Base-by-base conservation (phyloP, 306 rosid species). In the Crotalaria pallida region DNA sequence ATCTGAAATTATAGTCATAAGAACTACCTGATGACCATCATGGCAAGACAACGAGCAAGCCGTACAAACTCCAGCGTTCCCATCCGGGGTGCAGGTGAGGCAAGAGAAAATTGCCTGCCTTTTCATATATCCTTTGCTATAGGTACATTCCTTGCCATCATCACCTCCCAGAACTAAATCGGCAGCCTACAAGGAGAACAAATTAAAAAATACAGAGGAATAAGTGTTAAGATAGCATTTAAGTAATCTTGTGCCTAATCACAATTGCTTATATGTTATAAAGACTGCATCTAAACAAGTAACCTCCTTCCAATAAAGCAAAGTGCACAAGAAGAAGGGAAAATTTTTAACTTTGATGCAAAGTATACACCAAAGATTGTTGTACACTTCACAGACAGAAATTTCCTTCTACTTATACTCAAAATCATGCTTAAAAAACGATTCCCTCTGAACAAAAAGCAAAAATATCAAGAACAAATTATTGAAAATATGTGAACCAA, bases 21-120 rank as follows among this genome's bases (percentile, higher is more conserved):
- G 18, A 61, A 65, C 36, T 81, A 95, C 99, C 96, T 95, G 96
- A 5, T 95, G 99, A 61, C 97, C 99, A 69, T 95, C 99, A 58
- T 95, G 99, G 82, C 99, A 95, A 72, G 97, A 88, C 86, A 95
- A 82, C 69, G 96, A 87, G 83, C 99, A 95, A 61, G 99, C 99
- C n/a, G 96, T 89, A 84, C 99, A 95, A 68, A 95, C 97, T 80
- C 99, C 99, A 80, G 96, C 96, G 82, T 91, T 91, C 52, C 99
- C 99, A 21, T 84, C 96, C 3, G 97, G 97, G 69, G 91, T 83
- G 75, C 99, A 95, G 47, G 99, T 95, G 70, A 95, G 84, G 81
- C 99, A 95, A 33, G 99, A 95, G 80, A 95, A 95, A 79, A 95
- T 81, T 45, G 99, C 99, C 73, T 95, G 99, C 79, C 97, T 88